phyloP scores from a whole-genome alignment of 2,329 filamentous ascomycete genomes.

The Moelleriella libera region DNA sequence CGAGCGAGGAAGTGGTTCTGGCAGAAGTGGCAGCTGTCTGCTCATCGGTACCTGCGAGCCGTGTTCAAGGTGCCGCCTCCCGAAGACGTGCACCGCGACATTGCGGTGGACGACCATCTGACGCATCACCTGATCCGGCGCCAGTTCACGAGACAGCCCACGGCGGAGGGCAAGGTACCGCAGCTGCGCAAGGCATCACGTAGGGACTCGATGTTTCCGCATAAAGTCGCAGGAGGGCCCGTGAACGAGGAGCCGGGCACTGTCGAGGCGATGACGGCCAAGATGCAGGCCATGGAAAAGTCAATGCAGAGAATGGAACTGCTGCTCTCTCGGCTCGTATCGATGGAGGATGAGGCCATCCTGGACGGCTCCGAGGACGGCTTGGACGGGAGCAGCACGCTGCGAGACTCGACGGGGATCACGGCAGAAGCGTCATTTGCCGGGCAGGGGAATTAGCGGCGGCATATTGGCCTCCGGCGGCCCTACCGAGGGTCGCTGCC shows the following conservation, averaged over 20 bases:
- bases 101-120: constrained; percentile 43
- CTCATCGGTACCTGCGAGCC: constrained; percentile 56
- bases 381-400: constrained; percentile 14
- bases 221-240: constrained; percentile 30
- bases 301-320: constrained; percentile 31
- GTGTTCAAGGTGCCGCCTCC: constrained; percentile 62
- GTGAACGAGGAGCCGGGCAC: constrained; percentile 30
- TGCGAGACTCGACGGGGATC: constrained; percentile 10
- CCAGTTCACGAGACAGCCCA: constrained; percentile 35
- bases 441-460: constrained; percentile 3
- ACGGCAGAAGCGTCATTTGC: constrained; percentile 16
- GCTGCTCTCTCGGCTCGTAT: constrained; percentile 26
- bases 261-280: constrained; percentile 24
- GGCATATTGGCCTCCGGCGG: no score
- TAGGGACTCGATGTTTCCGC: constrained; percentile 42
- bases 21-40: constrained; percentile 54
- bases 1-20: constrained; percentile 37
- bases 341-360: constrained; percentile 14
- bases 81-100: constrained; percentile 40
- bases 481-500: no score
- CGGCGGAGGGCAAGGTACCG: constrained; percentile 15
- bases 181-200: constrained; percentile 22
- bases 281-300: constrained; percentile 36
- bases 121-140: constrained; percentile 42
- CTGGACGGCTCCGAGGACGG: constrained; percentile 12